Base-by-base conservation (phyloP, 352 stramenopile species). In the Pythium scleroteichum region DNA sequence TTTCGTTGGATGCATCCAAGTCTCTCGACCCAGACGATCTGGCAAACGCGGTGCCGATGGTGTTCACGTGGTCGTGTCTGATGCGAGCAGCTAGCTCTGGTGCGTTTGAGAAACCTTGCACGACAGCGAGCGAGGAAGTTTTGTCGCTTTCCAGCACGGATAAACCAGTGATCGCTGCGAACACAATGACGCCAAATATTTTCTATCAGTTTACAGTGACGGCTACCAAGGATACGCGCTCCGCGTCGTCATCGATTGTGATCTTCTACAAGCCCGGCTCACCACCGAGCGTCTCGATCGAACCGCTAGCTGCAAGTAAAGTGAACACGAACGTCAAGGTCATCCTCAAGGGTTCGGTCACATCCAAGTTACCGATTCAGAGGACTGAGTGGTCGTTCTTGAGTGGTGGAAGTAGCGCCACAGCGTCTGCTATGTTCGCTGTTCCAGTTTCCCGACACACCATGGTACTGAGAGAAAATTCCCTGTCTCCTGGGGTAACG, bases 261-360 rank as follows among this genome's bases (percentile, higher is more conserved):
- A 78, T 84, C 50, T 71, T 73, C 10, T 61, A 85, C 35, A 75
- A 71, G 6, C 68, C 70, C 29, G 81, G 81, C 2, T 85, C 75
- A 0, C 78, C 74, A 13, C 81, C 81, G 17, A 66, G 59, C 17
- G 78, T 85, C 4, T 77, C 75, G 1, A 88, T 90, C 27, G 77
- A 84, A 10, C 57, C 76, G 3, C 48, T 90, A 1, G 39, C 44
- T 0, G 60, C 53, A 1, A 42, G 68, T 5, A 88, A 88, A 41
- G 75, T 88, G 1, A 90, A 90, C 44, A 27, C 38, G 6, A 86
- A 88, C 46, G 74, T 81, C 38, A 77, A 79, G 4, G 69, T 87
- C 4, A 41, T 90, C 3, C 53, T 90, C 17, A 78, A 81, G 24
- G 75, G 77, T 6, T 73, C 59, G 13, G 72, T 83, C 2, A 53